These are phyloP conservation scores for Plasmodium gallinaceum DNA, from an alignment of 169 alveolate genomes.

Conservation along the genomic window DNA sequence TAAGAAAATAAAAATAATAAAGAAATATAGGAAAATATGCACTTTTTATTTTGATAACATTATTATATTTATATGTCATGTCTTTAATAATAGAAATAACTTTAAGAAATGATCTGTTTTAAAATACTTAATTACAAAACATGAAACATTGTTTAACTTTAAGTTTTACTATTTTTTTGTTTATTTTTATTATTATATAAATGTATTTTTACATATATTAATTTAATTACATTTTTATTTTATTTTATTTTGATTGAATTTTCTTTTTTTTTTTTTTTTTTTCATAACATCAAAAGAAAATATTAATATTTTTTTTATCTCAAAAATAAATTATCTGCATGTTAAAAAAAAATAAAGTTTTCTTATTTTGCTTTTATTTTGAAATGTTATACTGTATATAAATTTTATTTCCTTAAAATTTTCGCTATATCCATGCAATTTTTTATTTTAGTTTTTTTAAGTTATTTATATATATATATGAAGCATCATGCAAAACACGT, in stretches of 20 bases:
- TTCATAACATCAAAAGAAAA: background rate
- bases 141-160: background rate
- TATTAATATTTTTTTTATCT: background rate
- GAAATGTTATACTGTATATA: background rate
- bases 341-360: background rate
- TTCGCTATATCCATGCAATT: conserved; percentile 1
- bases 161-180: background rate
- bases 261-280: background rate
- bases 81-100: no score
- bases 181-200: no score
- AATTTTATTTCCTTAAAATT: conserved; percentile 7
- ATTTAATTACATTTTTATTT: background rate
- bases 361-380: background rate
- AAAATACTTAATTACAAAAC: background rate
- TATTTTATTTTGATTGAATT: background rate
- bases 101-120: no score
- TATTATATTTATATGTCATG: no score
- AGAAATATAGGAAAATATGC: no score
- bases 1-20: no score
- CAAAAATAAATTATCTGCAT: conserved; percentile 8
- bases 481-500: conserved; percentile 7
- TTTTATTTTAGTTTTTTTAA: conserved; percentile 8
- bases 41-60: no score
- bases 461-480: conserved; percentile 23
- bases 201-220: no score